phyloP scores from a whole-genome alignment of 345 rosid genomes.

The Firmiana major region DNA sequence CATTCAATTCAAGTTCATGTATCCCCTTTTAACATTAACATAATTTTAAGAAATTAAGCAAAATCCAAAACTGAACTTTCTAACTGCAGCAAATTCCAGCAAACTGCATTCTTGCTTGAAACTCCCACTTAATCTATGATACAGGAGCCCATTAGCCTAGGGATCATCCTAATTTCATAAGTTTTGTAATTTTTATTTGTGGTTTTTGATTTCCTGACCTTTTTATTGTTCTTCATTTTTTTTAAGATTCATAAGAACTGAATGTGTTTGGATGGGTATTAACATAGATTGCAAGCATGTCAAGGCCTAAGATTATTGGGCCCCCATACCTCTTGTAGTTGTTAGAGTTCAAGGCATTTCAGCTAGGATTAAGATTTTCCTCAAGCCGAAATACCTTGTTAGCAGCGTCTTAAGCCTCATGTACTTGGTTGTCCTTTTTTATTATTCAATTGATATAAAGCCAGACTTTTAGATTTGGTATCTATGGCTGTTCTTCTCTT shows the following conservation, averaged over 20 bases:
- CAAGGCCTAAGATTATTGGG: not conserved
- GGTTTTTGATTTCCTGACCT: not conserved
- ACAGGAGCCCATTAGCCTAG: not conserved
- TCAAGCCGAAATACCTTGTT: not conserved
- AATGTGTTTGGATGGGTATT: not conserved
- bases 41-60: not conserved
- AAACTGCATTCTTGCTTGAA: not conserved
- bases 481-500: not conserved
- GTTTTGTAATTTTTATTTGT: not conserved
- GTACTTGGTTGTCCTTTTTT: too few species aligned
- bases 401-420: not conserved
- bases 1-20: not conserved
- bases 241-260: not conserved
- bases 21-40: not conserved
- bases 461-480: not conserved
- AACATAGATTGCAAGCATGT: not conserved
- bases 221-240: not conserved
- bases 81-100: not conserved
- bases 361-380: too few species aligned
- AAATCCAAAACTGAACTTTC: not conserved
- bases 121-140: not conserved
- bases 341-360: too few species aligned
- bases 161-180: not conserved
- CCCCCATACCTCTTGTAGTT: not conserved
- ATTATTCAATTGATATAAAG: not conserved